Base-by-base conservation (phyloP, 495 filamentous ascomycete genomes). In the Neurospora tetrasperma region DNA sequence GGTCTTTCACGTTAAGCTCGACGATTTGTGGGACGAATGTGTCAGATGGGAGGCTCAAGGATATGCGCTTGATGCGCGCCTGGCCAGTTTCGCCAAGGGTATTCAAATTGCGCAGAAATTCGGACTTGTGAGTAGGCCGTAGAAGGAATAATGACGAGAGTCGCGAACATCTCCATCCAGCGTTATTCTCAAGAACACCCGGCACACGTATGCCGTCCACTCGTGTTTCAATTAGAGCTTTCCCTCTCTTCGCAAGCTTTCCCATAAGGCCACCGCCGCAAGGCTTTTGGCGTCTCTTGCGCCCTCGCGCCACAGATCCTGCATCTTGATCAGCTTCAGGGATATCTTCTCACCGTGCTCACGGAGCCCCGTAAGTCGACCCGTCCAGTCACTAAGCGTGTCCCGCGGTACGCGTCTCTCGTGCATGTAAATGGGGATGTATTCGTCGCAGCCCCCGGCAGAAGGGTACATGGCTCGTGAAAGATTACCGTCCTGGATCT, bases 271-370 rank as follows among this genome's bases (percentile, higher is more conserved):
- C 85, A 90, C 86, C 16, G 92, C 94, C 70, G 89, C 87, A 73
- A 97, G 84, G 0, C 88, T 88, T 84, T 97, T 97, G 5, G 86
- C 91, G 86, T 97, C 94, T 43, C 92, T 84, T 41, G 87, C 83
- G 0, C 90, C 92, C 73, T 91, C 90, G 74, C 84, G 89, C 94
- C 94, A 97, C 54, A 97, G 76, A 76, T 94, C 83, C 78, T 88
- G 84, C 81, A 96, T 81, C 62, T 76, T 86, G 31, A 96, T 89
- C 74, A 97, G 74, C 84, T 92, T 82, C 89, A 84, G 62, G 86
- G 82, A 92, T 73, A 97, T 97, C 83, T 89, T 96, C 86, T 97
- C 94, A 14, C 91, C 91, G 40, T 94, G 80, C 11, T 92, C 88
- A 70, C 93, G 85, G 75, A 95, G 74, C 3, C 94, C 94, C 5